phyloP scores from a whole-genome alignment of 2,329 filamentous ascomycete genomes.

The Nothophoma quercina region DNA sequence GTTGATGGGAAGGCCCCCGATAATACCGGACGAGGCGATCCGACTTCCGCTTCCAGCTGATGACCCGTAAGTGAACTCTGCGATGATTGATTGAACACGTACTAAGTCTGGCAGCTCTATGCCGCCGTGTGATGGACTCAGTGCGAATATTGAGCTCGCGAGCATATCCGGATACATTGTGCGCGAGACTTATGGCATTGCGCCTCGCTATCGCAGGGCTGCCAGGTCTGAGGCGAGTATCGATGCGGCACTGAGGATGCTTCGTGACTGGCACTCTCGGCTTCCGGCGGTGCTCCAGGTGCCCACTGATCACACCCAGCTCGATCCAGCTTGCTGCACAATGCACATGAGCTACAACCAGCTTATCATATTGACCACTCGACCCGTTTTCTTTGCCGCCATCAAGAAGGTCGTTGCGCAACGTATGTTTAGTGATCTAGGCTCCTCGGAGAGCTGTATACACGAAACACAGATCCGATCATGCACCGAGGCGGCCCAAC shows the following conservation, averaged over 20 bases:
- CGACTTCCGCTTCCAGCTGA: constrained; percentile 31
- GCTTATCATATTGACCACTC: constrained; percentile 34
- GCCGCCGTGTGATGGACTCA: constrained; percentile 32
- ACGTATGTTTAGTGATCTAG: constrained; percentile 21
- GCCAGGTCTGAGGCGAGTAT: constrained; percentile 18
- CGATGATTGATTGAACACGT: background rate
- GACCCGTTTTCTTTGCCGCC: constrained; percentile 32
- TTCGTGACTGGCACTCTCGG: constrained; percentile 29
- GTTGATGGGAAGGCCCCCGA: constrained; percentile 37
- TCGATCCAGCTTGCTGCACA: constrained; percentile 32
- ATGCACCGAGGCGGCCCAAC: constrained; percentile 29
- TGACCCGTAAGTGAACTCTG: constrained; percentile 25
- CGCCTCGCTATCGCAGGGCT: constrained; percentile 21
- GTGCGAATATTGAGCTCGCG: constrained; percentile 34
- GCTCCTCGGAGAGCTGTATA: constrained; percentile 19
- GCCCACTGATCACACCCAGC: constrained; percentile 6
- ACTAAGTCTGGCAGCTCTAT: constrained; percentile 25
- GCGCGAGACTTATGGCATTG: constrained; percentile 36
- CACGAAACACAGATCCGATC: constrained; percentile 22
- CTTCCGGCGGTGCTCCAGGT: constrained; percentile 26
- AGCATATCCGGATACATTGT: constrained; percentile 36
- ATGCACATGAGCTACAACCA: constrained; percentile 38
- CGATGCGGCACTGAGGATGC: constrained; percentile 30
- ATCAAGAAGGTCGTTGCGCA: constrained; percentile 35
- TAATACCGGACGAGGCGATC: constrained; percentile 36